phyloP scores from a whole-genome alignment of 352 stramenopile species.

The Phytopythium kandeliae region DNA sequence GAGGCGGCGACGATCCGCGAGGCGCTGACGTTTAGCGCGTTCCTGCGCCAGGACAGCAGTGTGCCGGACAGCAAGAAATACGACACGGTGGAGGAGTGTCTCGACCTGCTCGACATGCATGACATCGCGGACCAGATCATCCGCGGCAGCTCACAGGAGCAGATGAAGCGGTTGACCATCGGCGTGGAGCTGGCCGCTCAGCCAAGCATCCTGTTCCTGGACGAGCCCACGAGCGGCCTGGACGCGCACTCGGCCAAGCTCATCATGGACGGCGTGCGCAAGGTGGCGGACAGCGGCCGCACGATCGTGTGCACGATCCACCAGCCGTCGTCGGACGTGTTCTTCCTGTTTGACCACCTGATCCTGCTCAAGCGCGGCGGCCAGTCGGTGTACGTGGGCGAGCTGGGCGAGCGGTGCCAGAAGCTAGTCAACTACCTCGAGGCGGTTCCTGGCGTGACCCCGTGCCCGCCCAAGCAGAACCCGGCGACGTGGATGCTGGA shows the following conservation, averaged over 20 bases:
- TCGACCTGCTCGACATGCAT: constrained; percentile 21
- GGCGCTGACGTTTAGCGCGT: constrained; percentile 76
- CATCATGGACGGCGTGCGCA: constrained; percentile 82
- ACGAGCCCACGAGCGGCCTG: constrained; percentile 77
- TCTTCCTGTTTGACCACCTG: constrained; percentile 79
- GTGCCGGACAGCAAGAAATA: constrained; percentile 29
- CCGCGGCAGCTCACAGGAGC: constrained; percentile 30
- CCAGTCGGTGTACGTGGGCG: constrained; percentile 31
- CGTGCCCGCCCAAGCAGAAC: constrained; percentile 21
- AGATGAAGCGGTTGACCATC: constrained; percentile 46
- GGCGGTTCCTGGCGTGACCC: not conserved
- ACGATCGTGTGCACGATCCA: constrained; percentile 91
- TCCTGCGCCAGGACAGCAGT: constrained; percentile 38
- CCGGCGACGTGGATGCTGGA: constrained; percentile 25
- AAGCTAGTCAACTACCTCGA: constrained; percentile 21
- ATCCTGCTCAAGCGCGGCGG: constrained; percentile 56
- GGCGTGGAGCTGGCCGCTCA: constrained; percentile 70
- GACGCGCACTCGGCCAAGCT: constrained; percentile 81
- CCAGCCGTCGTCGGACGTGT: constrained; percentile 82
- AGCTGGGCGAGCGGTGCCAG: constrained; percentile 8
- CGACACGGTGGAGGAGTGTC: constrained; percentile 20
- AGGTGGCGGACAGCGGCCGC: constrained; percentile 61
- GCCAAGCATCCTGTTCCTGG: constrained; percentile 77
- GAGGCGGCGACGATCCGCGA: constrained; percentile 80
- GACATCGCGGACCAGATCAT: constrained; percentile 24